Evolutionary conservation across 345 rosid species (phyloP).

Genomic region (Populus nigra): DNA sequence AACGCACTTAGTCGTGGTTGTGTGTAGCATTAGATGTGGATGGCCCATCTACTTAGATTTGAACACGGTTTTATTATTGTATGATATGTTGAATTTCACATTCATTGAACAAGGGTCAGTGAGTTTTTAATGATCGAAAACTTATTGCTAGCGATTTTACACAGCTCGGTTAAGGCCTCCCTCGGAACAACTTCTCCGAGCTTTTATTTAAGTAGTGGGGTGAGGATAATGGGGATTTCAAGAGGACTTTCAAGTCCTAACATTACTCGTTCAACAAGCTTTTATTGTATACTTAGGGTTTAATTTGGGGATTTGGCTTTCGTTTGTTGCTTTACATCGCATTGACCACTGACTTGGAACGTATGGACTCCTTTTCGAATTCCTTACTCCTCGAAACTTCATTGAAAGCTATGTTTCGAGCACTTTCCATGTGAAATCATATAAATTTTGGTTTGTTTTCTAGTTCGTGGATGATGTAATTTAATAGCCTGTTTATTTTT

Average conservation of each 20-base stretch:
- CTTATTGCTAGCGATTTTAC: background rate
- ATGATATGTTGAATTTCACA: background rate
- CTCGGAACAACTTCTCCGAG: background rate
- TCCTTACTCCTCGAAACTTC: background rate
- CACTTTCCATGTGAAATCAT: slow-evolving; percentile 6
- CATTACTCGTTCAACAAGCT: background rate
- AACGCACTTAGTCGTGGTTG: slow-evolving; percentile 15
- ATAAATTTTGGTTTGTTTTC: background rate
- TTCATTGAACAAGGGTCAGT: background rate
- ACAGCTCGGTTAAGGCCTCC: slow-evolving; percentile 11
- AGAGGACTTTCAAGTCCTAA: background rate
- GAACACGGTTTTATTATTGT: background rate
- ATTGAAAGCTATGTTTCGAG: background rate
- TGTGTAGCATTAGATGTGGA: slow-evolving; percentile 7
- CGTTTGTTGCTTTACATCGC: background rate
- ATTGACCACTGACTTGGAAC: background rate
- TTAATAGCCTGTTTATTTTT: no score
- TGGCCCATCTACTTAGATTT: slow-evolving; percentile 10
- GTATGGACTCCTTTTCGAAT: background rate
- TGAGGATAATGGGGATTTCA: no score
- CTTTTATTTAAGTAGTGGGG: background rate
- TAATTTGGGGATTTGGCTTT: background rate
- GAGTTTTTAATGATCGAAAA: background rate
- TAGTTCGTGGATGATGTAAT: background rate
- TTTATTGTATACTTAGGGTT: background rate